Conservation (phyloP, 2,329 filamentous ascomycete species). For the Cladorrhinum sp. region DNA sequence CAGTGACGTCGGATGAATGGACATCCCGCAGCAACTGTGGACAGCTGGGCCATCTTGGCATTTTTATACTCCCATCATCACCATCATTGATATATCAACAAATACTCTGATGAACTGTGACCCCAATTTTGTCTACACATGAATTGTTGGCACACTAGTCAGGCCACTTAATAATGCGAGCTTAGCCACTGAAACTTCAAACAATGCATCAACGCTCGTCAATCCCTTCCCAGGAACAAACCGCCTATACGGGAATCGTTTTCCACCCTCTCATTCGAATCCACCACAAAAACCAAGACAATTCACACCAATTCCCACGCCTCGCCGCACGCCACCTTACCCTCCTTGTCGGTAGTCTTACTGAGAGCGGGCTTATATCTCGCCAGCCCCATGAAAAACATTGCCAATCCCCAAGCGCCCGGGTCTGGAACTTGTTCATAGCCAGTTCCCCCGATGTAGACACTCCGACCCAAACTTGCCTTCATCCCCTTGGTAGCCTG, state of each 20-base stretch:
- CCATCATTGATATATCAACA: not conserved
- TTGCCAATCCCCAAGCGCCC: slow-evolving; percentile 71
- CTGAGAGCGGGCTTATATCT: slow-evolving; percentile 29
- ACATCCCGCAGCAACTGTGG: slow-evolving; percentile 10
- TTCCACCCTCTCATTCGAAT: not conserved
- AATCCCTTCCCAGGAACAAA: not conserved
- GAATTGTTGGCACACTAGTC: too few relatives aligned
- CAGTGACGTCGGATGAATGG: slow-evolving; percentile 12
- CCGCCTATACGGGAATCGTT: not conserved
- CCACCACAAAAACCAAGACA: not conserved
- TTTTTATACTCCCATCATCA: not conserved
- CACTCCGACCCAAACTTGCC: slow-evolving; percentile 77
- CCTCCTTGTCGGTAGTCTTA: not conserved
- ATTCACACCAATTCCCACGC: slow-evolving; percentile 24
- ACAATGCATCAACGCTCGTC: not conserved
- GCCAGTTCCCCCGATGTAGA: slow-evolving; percentile 76
- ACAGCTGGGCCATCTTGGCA: slow-evolving; percentile 6
- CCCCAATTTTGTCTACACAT: too few relatives aligned
- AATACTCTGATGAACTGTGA: too few relatives aligned
- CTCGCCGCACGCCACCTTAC: slow-evolving; percentile 13
- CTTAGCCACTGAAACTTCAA: too few relatives aligned
- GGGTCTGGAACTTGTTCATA: slow-evolving; percentile 66
- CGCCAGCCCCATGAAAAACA: slow-evolving; percentile 78
- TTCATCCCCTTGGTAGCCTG: slow-evolving; percentile 89
- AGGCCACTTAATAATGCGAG: too few relatives aligned